Conservation (phyloP, 2,329 filamentous ascomycete species). For the Penicillium sp. region DNA sequence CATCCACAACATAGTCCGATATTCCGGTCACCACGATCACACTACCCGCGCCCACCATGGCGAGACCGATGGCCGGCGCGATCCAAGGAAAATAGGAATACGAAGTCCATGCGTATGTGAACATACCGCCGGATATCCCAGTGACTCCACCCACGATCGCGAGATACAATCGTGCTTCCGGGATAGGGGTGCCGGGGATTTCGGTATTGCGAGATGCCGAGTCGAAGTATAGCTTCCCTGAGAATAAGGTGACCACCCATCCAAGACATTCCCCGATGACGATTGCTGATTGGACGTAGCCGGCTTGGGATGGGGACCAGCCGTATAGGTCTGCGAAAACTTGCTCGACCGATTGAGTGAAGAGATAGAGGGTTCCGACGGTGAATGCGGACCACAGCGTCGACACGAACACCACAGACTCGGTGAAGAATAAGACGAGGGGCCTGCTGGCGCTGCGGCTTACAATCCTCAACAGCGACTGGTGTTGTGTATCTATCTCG, state of each 20-base stretch:
- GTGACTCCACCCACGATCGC: slow-evolving; percentile 37
- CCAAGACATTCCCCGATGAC: slow-evolving; percentile 46
- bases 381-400: slow-evolving; percentile 49
- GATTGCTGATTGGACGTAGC: slow-evolving; percentile 45
- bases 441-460: slow-evolving; percentile 41
- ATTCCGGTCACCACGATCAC: slow-evolving; percentile 49
- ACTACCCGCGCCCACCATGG: slow-evolving; percentile 45
- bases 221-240: slow-evolving; percentile 29
- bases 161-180: slow-evolving; percentile 47
- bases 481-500: slow-evolving; percentile 39
- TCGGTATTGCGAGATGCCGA: slow-evolving; percentile 42
- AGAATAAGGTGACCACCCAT: slow-evolving; percentile 37
- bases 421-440: slow-evolving; percentile 42
- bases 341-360: slow-evolving; percentile 46
- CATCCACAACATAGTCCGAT: slow-evolving; percentile 53
- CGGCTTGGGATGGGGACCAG: slow-evolving; percentile 34
- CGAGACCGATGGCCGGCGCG: slow-evolving; percentile 35
- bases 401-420: slow-evolving; percentile 47
- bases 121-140: slow-evolving; percentile 41
- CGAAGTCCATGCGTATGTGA: slow-evolving; percentile 41
- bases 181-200: slow-evolving; percentile 42
- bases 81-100: slow-evolving; percentile 38
- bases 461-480: slow-evolving; percentile 27
- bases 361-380: slow-evolving; percentile 47
- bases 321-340: slow-evolving; percentile 40